phyloP scores from a whole-genome alignment of 148 eudicot species.

The Amaranthus palmeri region DNA sequence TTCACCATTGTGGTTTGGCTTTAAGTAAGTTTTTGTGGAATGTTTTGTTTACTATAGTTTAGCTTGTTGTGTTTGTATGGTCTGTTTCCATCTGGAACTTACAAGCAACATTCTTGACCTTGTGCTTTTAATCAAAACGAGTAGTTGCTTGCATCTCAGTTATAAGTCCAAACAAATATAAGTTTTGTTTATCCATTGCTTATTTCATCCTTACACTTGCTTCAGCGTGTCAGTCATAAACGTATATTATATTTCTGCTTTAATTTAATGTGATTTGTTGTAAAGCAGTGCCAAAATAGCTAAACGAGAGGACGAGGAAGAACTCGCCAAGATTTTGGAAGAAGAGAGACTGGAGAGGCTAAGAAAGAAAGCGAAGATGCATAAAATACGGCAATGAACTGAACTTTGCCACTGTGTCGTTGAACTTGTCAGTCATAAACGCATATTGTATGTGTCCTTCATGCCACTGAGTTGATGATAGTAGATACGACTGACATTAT shows the following conservation, averaged over 20 bases:
- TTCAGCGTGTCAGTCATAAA: background rate
- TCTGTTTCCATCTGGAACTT: background rate
- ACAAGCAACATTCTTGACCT: background rate
- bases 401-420: constrained; percentile 12
- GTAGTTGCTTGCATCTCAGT: no score
- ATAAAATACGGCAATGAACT: constrained; percentile 48
- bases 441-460: no score
- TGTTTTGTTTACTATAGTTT: no score
- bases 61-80: no score
- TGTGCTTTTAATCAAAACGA: background rate
- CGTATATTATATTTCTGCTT: background rate
- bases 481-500: no score
- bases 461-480: no score
- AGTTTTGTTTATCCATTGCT: background rate
- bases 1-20: no score
- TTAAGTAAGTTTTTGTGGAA: no score
- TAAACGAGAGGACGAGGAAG: constrained; percentile 63
- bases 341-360: constrained; percentile 56
- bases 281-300: constrained; percentile 66
- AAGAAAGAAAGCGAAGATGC: constrained; percentile 59
- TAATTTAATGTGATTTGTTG: constrained; percentile 1
- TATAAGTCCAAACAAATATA: background rate
- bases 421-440: no score
- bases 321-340: constrained; percentile 49
- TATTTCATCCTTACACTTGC: background rate